Base-by-base conservation (phyloP, 305 asterid species). In the Fraxinus platypoda region DNA sequence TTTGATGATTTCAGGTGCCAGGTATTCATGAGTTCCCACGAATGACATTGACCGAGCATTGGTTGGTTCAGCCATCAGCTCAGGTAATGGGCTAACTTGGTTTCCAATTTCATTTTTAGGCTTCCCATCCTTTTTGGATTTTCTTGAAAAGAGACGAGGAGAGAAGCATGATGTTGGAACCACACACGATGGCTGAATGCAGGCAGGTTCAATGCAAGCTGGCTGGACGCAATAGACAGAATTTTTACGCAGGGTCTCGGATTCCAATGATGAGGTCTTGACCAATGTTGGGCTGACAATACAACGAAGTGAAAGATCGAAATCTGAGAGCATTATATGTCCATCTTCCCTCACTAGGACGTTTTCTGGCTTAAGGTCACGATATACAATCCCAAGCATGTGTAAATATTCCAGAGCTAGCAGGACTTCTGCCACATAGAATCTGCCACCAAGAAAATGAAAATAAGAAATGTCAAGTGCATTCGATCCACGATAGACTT, bases 341-440 rank as follows among this genome's bases (percentile, higher is more conserved):
- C 93, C 93, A 15, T 90, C 93, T 0, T 88, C 91, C 33, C 93
- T 76, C 43, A 90, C 91, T 3, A 90, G 91, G 75, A 90, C 93
- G 9, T 90, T 90, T 81, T 90, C 93, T 0, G 92, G 92, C 59
- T 89, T 89, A 19, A 89, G 92, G 78, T 89, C 92, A 28, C 92
- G 92, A 86, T 90, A 90, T 68, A 90, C 90, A 2, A 90, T 88
- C 38, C 93, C 93, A 34, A 90, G 90, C 93, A 90, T 90, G 86
- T 90, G 93, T 26, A 90, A 86, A 86, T 90, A 90, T 54, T 90
- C 93, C 77, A 90, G 41, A 35, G 93, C 87, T 41, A 90, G 90
- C 34, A 90, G 88, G 76, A 90, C 87, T 87, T 90, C 93, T 0
- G 90, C 91, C 31, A 88, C 91, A 21, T 90, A 90, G 78, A 90